Conservation (phyloP, 495 filamentous ascomycete species). For the Trichoderma virens region DNA sequence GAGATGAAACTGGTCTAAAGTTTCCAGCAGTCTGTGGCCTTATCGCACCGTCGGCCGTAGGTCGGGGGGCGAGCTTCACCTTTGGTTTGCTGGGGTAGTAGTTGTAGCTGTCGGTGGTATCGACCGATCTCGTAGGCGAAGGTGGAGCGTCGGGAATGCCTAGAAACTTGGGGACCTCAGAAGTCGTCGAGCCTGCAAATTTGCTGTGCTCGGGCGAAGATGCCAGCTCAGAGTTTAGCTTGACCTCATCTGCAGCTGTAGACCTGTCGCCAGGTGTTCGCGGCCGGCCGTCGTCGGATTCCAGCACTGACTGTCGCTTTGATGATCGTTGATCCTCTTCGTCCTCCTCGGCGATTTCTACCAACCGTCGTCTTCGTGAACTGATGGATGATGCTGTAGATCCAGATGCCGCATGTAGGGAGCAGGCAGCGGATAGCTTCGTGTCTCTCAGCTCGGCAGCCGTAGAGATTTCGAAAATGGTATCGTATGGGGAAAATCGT, state of each 20-base stretch:
- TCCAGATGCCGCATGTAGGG: slow-evolving; percentile 79
- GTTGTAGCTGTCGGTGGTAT: slow-evolving; percentile 59
- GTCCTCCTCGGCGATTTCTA: slow-evolving; percentile 85
- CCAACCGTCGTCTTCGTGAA: slow-evolving; percentile 62
- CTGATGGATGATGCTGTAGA: slow-evolving; percentile 85
- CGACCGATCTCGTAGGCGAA: slow-evolving; percentile 40
- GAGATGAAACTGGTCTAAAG: slow-evolving; percentile 63
- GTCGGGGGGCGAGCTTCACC: slow-evolving; percentile 77
- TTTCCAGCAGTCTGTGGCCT: slow-evolving; percentile 57
- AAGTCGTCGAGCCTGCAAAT: slow-evolving; percentile 26
- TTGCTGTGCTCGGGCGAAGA: slow-evolving; percentile 29
- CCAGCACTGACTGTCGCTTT: slow-evolving; percentile 40
- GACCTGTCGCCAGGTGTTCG: slow-evolving; percentile 1
- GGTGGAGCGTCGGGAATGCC: slow-evolving; percentile 17
- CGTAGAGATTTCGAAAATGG: slow-evolving; percentile 61
- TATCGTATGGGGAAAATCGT: slow-evolving; percentile 81
- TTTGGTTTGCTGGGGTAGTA: slow-evolving; percentile 55
- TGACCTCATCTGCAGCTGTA: slow-evolving; percentile 15
- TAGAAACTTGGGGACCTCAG: slow-evolving; percentile 32
- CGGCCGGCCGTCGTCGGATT: slow-evolving; percentile 19
- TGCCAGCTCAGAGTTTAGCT: slow-evolving; percentile 28
- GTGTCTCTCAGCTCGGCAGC: slow-evolving; percentile 79
- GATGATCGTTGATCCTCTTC: slow-evolving; percentile 48
- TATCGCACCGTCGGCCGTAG: slow-evolving; percentile 60
- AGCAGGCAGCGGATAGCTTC: slow-evolving; percentile 79